phyloP scores from a whole-genome alignment of 305 asterid species.

The Fraxinus angustifolia region DNA sequence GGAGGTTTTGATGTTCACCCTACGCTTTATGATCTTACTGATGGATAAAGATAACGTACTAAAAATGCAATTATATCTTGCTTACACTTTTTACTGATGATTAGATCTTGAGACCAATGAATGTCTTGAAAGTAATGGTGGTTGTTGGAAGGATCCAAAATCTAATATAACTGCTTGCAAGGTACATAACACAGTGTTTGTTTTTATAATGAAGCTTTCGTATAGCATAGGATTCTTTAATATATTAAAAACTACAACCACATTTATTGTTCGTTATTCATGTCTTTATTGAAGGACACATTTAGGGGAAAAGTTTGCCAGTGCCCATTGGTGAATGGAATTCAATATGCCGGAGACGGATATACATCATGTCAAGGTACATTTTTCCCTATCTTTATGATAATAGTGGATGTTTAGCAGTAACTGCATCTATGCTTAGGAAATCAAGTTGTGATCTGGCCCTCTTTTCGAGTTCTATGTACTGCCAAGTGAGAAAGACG shows the following conservation, averaged over 20 bases:
- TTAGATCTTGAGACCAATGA: slow-evolving; percentile 84
- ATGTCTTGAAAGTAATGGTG: slow-evolving; percentile 77
- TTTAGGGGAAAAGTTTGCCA: slow-evolving; percentile 87
- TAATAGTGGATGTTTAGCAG: not conserved
- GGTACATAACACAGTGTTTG: slow-evolving; percentile 30
- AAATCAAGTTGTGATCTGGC: not conserved
- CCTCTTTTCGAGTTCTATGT: not conserved
- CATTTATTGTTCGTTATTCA: slow-evolving; percentile 6
- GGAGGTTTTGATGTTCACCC: slow-evolving; percentile 39
- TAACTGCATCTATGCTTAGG: not conserved
- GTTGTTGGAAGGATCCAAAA: slow-evolving; percentile 69
- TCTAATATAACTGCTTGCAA: slow-evolving; percentile 78
- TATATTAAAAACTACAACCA: not conserved
- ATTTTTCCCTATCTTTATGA: not conserved
- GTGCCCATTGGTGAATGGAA: slow-evolving; percentile 70
- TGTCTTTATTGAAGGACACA: slow-evolving; percentile 54
- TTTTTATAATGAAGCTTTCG: not conserved
- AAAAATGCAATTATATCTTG: not conserved
- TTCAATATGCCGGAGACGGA: slow-evolving; percentile 82
- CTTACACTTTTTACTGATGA: not conserved
- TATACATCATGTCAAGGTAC: slow-evolving; percentile 72
- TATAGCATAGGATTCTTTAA: not conserved
- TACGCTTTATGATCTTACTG: not conserved
- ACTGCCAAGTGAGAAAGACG: not conserved
- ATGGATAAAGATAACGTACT: not conserved